Evolutionary conservation across 768 basidiomycete species (phyloP).

Genomic region (Boletus coccyginus): DNA sequence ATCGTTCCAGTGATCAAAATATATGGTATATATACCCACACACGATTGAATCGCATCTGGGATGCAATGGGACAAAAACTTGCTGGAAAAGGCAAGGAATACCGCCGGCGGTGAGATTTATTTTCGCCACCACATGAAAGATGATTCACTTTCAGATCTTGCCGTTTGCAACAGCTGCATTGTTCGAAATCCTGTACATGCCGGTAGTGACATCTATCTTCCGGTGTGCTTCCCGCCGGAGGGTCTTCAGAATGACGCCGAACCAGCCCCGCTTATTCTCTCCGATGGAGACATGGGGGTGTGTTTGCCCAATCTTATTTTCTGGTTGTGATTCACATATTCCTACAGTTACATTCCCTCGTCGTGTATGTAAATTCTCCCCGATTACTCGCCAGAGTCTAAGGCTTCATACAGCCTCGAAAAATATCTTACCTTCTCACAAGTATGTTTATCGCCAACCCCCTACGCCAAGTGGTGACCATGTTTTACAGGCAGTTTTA

Average conservation of each 20-base stretch:
- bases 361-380: conserved; percentile 44
- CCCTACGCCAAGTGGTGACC: conserved; percentile 37
- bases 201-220: conserved; percentile 42
- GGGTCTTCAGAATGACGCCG: conserved; percentile 13
- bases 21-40: conserved; percentile 51
- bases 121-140: not conserved
- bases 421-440: conserved; percentile 32
- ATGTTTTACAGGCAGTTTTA: conserved; percentile 18
- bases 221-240: conserved; percentile 54
- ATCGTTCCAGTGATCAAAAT: conserved; percentile 41
- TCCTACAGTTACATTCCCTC: conserved; percentile 50
- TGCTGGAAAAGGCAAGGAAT: conserved; percentile 46
- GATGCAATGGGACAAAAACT: conserved; percentile 42
- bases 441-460: conserved; percentile 6
- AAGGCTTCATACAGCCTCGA: conserved; percentile 40
- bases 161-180: conserved; percentile 38
- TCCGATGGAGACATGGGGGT: conserved; percentile 48
- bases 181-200: conserved; percentile 37
- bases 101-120: conserved; percentile 43
- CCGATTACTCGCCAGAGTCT: conserved; percentile 22
- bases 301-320: not conserved
- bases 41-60: conserved; percentile 48
- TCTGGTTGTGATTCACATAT: not conserved
- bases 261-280: conserved; percentile 29
- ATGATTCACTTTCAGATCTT: not conserved